A percentile compares a stretch with the other conserved stretches of the same genome.
Evolutionary conservation across 306 rosid genomes (phyloP).

Genomic region (Erythrophleum fordii): DNA sequence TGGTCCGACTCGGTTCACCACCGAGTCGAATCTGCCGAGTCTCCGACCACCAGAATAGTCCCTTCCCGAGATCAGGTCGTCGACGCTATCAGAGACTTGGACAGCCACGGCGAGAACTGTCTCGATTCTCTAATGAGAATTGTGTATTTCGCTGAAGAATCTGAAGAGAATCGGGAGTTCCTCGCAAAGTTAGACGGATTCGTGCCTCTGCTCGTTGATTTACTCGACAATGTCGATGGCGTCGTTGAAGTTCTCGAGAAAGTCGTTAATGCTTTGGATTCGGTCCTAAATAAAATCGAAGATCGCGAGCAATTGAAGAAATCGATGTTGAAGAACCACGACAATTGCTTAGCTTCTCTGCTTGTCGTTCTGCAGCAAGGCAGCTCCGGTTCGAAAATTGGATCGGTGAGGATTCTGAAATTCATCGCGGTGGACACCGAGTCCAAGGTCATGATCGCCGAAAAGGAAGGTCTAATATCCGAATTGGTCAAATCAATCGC

Average conservation of each 20-base stretch:
- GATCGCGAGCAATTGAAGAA: conserved; percentile 42
- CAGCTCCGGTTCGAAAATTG: conserved; percentile 50
- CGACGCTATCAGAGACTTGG: conserved; percentile 41
- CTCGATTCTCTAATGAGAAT: conserved; percentile 42
- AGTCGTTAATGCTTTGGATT: conserved; percentile 40
- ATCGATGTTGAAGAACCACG: conserved; percentile 41
- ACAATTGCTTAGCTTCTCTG: conserved; percentile 53
- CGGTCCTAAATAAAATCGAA: conserved; percentile 45
- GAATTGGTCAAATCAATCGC: conserved; percentile 51
- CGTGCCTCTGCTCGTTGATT: conserved; percentile 42
- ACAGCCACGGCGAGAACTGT: background rate
- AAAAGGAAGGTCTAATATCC: conserved; percentile 54
- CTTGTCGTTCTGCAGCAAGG: conserved; percentile 61
- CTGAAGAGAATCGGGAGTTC: conserved; percentile 57
- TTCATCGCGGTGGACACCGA: conserved; percentile 56
- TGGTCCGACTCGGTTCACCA: conserved; percentile 77
- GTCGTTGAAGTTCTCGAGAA: conserved; percentile 49
- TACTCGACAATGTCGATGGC: conserved; percentile 60
- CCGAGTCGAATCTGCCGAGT: conserved; percentile 49
- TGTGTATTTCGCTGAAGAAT: conserved; percentile 53
- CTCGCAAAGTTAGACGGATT: conserved; percentile 53
- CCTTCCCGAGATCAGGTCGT: conserved; percentile 50
- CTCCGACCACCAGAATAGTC: conserved; percentile 7
- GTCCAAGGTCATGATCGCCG: conserved; percentile 56
- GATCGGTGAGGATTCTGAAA: conserved; percentile 55